Percentiles rank a stretch among this genome's conserved stretches.
Evolutionary conservation across 331 rosid genomes (phyloP).

Genomic region (Cucumis variabilis): DNA sequence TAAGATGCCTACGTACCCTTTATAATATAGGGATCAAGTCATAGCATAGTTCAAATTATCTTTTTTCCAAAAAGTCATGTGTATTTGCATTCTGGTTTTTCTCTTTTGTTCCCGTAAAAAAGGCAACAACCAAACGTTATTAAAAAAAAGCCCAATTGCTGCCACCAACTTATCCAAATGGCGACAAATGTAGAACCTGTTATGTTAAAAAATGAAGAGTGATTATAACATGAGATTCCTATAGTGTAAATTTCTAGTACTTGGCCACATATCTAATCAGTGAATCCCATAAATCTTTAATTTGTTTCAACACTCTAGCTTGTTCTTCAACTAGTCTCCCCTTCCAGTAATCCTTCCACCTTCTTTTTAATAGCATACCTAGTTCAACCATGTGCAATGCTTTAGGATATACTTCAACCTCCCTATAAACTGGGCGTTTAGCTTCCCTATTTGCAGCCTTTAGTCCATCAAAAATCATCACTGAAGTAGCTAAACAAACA

Average conservation of each 20-base stretch:
- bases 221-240: background rate
- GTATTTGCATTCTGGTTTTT: background rate
- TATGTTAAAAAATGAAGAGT: too few relatives aligned
- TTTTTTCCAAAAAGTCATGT: background rate
- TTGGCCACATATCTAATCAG: conserved; percentile 63
- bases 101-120: too few relatives aligned
- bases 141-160: background rate
- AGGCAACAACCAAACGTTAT: background rate
- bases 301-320: conserved; percentile 57
- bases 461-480: conserved; percentile 76
- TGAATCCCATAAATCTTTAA: conserved; percentile 71
- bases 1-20: too few relatives aligned
- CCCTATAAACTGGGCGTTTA: conserved; percentile 92
- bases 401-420: conserved; percentile 80
- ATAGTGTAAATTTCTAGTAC: conserved; percentile 27
- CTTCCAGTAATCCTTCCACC: conserved; percentile 82
- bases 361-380: conserved; percentile 71
- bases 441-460: conserved; percentile 66
- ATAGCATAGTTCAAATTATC: too few relatives aligned
- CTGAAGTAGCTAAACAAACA: conserved; percentile 88
- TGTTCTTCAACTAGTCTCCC: conserved; percentile 65
- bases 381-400: conserved; percentile 75
- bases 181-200: background rate
- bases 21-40: too few relatives aligned
- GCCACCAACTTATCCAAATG: background rate